phyloP scores from a whole-genome alignment of 2,329 filamentous ascomycete genomes.

The Lachnellula cervina region DNA sequence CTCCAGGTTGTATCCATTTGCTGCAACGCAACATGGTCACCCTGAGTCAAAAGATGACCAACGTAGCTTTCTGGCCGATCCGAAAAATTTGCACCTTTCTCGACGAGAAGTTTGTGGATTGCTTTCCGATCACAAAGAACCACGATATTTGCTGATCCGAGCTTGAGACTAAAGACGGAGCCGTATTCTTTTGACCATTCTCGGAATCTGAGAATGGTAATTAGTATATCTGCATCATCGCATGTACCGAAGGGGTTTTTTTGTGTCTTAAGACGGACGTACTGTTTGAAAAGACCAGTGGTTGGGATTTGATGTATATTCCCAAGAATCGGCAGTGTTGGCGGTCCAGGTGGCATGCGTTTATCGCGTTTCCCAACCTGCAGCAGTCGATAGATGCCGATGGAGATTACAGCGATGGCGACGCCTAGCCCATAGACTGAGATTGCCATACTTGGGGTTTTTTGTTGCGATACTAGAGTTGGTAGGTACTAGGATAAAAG shows the following conservation, averaged over 20 bases:
- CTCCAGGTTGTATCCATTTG: not conserved
- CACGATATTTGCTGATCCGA: constrained; percentile 6
- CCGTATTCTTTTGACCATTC: constrained; percentile 4
- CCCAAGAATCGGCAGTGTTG: constrained; percentile 16
- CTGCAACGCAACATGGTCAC: too few relatives aligned
- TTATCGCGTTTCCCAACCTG: constrained; percentile 8
- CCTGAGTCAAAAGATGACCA: not conserved
- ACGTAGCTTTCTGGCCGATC: constrained; percentile 2
- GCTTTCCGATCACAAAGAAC: constrained; percentile 2
- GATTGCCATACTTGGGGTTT: too few relatives aligned
- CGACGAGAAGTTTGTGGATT: constrained; percentile 1
- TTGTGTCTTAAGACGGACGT: too few relatives aligned
- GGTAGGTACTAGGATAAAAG: too few relatives aligned
- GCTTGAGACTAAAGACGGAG: constrained; percentile 2
- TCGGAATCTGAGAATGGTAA: not conserved
- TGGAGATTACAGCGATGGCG: not conserved
- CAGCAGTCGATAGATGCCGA: not conserved
- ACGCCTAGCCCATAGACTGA: not conserved
- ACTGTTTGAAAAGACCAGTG: not conserved
- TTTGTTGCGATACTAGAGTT: too few relatives aligned
- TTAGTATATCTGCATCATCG: not conserved
- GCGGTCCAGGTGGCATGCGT: constrained; percentile 15
- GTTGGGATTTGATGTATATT: constrained; percentile 13
- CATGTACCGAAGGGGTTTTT: too few relatives aligned
- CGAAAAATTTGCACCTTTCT: constrained; percentile 6